A percentile compares a stretch with the other conserved stretches of the same genome.
Evolutionary conservation across 2,329 filamentous ascomycete species (phyloP).

Genomic region (Clarireedia sp.): DNA sequence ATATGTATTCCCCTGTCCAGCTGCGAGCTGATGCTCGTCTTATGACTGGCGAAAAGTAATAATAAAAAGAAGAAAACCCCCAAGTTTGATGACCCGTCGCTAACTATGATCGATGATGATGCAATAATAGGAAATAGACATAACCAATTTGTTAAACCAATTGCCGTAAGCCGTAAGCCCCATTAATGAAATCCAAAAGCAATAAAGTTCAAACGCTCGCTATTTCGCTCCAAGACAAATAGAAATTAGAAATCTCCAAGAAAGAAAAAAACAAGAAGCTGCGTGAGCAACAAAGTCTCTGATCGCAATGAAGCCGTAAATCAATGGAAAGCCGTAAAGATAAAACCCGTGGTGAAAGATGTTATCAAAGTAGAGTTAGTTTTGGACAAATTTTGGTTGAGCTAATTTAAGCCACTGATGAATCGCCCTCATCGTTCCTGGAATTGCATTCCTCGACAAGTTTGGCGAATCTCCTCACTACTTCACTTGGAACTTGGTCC

Average conservation of each 20-base stretch:
- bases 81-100: constrained; percentile 10
- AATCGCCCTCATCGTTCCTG: constrained; percentile 26
- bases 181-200: constrained; percentile 30
- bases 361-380: constrained; percentile 10
- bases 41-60: constrained; percentile 5
- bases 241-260: constrained; percentile 19
- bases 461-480: constrained; percentile 85
- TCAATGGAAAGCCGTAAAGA: constrained; percentile 16
- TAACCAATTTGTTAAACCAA: constrained; percentile 1
- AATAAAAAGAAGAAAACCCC: constrained; percentile 5
- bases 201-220: constrained; percentile 25
- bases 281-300: constrained; percentile 44
- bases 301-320: constrained; percentile 24
- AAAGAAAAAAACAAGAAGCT: constrained; percentile 17
- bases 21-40: constrained; percentile 9
- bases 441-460: constrained; percentile 71
- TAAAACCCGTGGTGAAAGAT: constrained; percentile 4
- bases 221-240: constrained; percentile 23
- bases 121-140: constrained; percentile 5
- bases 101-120: constrained; percentile 12
- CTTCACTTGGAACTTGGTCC: constrained; percentile 87
- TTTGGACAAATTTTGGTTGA: background rate
- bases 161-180: constrained; percentile 11
- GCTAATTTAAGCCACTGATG: constrained; percentile 9
- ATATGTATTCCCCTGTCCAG: constrained; percentile 10